Evolutionary conservation across 139 green algal species (phyloP), one percentile per base, ranked within the genome.

Genomic region (Chlorella sp.): DNA sequence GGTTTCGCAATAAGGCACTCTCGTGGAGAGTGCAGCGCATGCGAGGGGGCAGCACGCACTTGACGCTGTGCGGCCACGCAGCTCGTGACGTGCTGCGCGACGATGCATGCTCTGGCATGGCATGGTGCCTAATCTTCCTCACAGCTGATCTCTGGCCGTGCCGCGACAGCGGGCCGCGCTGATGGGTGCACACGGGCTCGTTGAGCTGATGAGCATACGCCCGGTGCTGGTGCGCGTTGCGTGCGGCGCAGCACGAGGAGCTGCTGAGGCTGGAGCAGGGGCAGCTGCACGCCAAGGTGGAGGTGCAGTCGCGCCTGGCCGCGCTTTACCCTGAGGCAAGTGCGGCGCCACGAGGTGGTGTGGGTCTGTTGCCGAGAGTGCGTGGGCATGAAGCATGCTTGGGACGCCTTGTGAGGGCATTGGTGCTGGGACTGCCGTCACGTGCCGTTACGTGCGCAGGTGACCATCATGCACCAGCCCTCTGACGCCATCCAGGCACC

Each of bases 291-390:
- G 87, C 88, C 5, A 78, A 88, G 77, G 71, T 84, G 23, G 91
- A 96, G 82, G 77, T 96, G 33, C 88, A 95, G 27, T 73, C 74
- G 4, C 77, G 91, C 27, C 74, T 95, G 69, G 62, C 55, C 49
- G 68, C 66, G 71, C 82, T 96, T 5, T 95, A 93, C 65, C 88
- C 91, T 10, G 85, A 93, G 32, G 79, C 70, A 17, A 23, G 5
- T 93, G 93, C 26, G 89, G 94, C 77, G 42, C 20, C n/a, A n/a
- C n/a, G 50, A 24, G 3, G 22, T 20, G 31, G 63, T 27, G 17
- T 36, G 29, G n/a, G n/a, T n/a, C n/a, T n/a, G n/a, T n/a, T n/a
- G n/a, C n/a, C n/a, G n/a, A n/a, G n/a, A n/a, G n/a, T n/a, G n/a
- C n/a, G n/a, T n/a, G n/a, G n/a, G n/a, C n/a, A n/a, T n/a, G n/a